Conservation (phyloP, 441 rosid genomes). For the Kokia cookei region DNA sequence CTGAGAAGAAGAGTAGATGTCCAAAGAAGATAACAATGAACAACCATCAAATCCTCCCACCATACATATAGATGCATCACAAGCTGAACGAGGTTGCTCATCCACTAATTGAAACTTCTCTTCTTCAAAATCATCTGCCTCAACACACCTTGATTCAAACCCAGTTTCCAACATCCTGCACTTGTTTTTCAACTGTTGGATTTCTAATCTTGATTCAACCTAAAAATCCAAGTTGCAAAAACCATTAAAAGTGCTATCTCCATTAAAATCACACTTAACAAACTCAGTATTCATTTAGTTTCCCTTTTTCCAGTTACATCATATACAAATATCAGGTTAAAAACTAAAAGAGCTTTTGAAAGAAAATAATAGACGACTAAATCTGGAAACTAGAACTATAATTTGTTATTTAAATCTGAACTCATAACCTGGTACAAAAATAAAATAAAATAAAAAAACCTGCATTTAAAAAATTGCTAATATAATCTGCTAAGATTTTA, state of each 20-base stretch:
- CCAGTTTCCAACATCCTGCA: constrained; percentile 7
- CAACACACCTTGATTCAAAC: not conserved
- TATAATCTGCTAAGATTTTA: not conserved
- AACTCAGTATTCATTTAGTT: not conserved
- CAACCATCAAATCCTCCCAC: constrained; percentile 28
- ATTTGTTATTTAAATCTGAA: not conserved
- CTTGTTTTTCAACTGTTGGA: constrained; percentile 25
- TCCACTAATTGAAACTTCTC: not conserved
- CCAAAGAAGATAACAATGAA: constrained; percentile 19
- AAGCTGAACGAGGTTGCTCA: not conserved
- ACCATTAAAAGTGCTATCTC: not conserved
- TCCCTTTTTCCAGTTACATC: not conserved
- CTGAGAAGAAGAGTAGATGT: constrained; percentile 12
- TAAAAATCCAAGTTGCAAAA: constrained; percentile 11
- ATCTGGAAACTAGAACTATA: not conserved
- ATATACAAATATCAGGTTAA: not conserved
- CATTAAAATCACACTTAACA: not conserved
- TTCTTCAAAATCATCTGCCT: not conserved
- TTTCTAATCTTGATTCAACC: constrained; percentile 36
- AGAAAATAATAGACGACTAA: not conserved
- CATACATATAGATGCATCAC: constrained; percentile 11
- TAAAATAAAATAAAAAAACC: not conserved
- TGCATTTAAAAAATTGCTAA: not conserved
- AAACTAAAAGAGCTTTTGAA: not conserved
- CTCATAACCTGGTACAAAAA: not conserved